A percentile compares a stretch with the other conserved stretches of the same genome.
These are phyloP conservation scores for Trichosporon sp. DNA, from an alignment of 1,284 basidiomycete species.

Conservation along the genomic window DNA sequence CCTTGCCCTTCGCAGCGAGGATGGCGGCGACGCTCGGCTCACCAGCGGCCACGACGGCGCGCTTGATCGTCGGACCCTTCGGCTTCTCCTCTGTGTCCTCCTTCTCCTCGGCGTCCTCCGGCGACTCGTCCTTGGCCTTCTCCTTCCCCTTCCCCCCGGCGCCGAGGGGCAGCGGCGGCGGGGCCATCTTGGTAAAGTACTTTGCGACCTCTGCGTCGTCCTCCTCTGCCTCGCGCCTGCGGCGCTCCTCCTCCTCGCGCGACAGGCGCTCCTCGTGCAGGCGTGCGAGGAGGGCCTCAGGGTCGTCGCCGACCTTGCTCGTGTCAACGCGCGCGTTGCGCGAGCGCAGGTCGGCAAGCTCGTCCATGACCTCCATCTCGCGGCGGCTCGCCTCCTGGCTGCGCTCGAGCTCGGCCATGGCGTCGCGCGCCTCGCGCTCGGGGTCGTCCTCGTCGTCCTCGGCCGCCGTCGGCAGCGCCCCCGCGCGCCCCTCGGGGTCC, in stretches of 20 bases:
- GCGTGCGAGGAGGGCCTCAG: slow-evolving; percentile 35
- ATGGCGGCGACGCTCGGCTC: slow-evolving; percentile 69
- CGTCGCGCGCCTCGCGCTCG: slow-evolving; percentile 58
- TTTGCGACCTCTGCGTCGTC: slow-evolving; percentile 83
- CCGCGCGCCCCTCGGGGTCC: slow-evolving; percentile 34
- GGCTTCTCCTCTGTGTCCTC: slow-evolving; percentile 30
- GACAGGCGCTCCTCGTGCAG: slow-evolving; percentile 40
- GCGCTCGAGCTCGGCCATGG: slow-evolving; percentile 94
- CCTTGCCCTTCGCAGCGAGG: slow-evolving; percentile 63
- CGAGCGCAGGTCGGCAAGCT: slow-evolving; percentile 77
- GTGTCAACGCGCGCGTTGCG: slow-evolving; percentile 88
- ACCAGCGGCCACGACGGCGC: slow-evolving; percentile 52
- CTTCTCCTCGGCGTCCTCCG: slow-evolving; percentile 13
- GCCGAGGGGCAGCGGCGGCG: slow-evolving; percentile 19
- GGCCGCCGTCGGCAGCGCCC: slow-evolving; percentile 43
- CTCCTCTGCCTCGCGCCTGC: slow-evolving; percentile 70
- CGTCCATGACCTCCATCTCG: slow-evolving; percentile 98
- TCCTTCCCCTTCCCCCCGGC: slow-evolving; percentile 25
- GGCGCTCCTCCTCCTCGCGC: slow-evolving; percentile 55
- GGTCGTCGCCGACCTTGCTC: slow-evolving; percentile 55
- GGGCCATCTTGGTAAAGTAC: slow-evolving; percentile 71
- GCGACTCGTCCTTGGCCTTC: slow-evolving; percentile 12
- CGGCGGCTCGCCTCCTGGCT: slow-evolving; percentile 84
- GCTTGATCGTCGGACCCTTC: slow-evolving; percentile 65
- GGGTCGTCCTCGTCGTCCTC: slow-evolving; percentile 51